A percentile compares a stretch with the other conserved stretches of the same genome.
These are phyloP conservation scores for Typha latifolia DNA, from an alignment of 176 grass and related monocot genomes.

Conservation along the genomic window DNA sequence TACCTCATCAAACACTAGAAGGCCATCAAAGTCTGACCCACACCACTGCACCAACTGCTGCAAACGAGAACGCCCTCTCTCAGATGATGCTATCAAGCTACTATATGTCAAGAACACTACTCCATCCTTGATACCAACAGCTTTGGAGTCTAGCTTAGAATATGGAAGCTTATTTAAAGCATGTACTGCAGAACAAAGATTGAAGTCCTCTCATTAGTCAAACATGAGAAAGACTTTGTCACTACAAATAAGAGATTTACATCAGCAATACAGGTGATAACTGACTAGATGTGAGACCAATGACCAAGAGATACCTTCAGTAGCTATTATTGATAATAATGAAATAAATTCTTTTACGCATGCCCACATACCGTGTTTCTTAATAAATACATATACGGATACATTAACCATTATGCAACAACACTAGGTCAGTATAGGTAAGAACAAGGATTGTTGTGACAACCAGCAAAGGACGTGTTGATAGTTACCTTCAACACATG, in stretches of 20 bases:
- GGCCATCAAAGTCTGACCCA: constrained; percentile 75
- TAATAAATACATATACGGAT: too few species aligned
- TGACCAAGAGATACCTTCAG: neutral
- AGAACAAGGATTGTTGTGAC: too few species aligned
- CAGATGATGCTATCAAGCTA: constrained; percentile 93
- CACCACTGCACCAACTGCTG: constrained; percentile 98
- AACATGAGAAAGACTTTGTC: neutral
- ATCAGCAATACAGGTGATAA: too few species aligned
- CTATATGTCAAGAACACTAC: constrained; percentile 98
- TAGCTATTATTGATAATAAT: constrained; percentile 11
- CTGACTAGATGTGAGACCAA: too few species aligned
- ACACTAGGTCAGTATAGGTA: too few species aligned
- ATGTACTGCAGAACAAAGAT: constrained; percentile 76
- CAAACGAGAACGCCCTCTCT: constrained; percentile 91
- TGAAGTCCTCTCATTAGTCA: neutral
- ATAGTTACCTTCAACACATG: constrained; percentile 68
- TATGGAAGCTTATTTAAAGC: constrained; percentile 97
- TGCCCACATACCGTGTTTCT: too few species aligned
- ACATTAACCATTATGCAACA: too few species aligned
- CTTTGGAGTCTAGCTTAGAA: constrained; percentile 98
- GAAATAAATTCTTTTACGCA: too few species aligned
- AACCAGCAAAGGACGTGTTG: neutral
- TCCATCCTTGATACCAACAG: constrained; percentile 85
- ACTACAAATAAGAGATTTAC: neutral
- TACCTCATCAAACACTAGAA: constrained; percentile 98